Evolutionary conservation across 305 asterid species (phyloP), one percentile per base, ranked within the genome.

Genomic region (Stenogyne calaminthoides): DNA sequence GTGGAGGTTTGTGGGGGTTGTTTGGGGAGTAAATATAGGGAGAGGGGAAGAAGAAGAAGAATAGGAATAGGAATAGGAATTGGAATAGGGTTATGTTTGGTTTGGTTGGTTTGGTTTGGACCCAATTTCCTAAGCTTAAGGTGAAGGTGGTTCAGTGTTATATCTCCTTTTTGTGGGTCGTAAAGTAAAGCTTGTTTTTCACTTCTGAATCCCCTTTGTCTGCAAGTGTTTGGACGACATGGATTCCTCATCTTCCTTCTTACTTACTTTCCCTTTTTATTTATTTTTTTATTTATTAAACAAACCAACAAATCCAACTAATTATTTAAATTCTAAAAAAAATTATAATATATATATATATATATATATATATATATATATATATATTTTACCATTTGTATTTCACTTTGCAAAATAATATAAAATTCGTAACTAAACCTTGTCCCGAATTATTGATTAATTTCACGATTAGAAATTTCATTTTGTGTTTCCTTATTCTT

Each of bases 181-280:
- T 84, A 88, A 90, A 90, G 94, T 86, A 85, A 80, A 81, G 73
- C 74, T 90, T 83, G 90, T 92, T 88, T 86, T 84, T 80, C 84
- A 81, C 68, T 69, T 88, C 89, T 85, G 94, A 81, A 87, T 61
- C 85, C 68, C 67, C 77, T 90, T 90, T 90, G 96, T 90, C 94
- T 73, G 22, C 64, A 74, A 85, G 94, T 76, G 92, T 82, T 86
- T 90, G 96, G 96, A 84, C 81, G 76, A 80, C 84, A 78, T 88
- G 91, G 96, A 88, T 88, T 88, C 94, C 86, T 79, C 85, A 12
- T 69, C 76, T 62, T 16, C 76, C 29, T 25, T 25, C 29, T 25
- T 62, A n/a, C 67, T 40, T 68, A 0, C 61, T 42, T 49, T 66
- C 59, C 63, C 29, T 15, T 73, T 60, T 62, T 1, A 69, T 44